Evolutionary conservation across 148 eudicot genomes (phyloP).

Genomic region (Vaccinium corymbosum): DNA sequence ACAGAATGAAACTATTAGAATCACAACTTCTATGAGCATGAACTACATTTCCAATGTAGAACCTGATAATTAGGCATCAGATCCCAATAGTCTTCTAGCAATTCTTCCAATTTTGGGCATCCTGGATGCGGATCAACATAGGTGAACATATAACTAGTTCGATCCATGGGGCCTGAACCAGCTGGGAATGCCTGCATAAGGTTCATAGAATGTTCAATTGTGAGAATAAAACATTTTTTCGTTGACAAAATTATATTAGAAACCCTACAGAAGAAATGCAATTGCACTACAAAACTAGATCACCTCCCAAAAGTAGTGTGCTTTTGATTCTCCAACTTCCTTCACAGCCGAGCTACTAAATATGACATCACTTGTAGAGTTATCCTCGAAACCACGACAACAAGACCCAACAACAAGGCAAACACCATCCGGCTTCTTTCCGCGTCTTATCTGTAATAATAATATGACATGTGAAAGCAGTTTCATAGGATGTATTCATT

Average conservation of each 20-base stretch:
- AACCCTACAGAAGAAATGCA: background rate
- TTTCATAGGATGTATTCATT: conserved; percentile 6
- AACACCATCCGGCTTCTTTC: conserved; percentile 92
- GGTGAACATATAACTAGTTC: conserved; percentile 95
- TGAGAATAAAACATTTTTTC: background rate
- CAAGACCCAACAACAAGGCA: conserved; percentile 98
- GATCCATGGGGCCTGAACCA: conserved; percentile 86
- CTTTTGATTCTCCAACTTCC: conserved; percentile 66
- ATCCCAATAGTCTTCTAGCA: conserved; percentile 92
- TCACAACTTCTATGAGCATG: background rate
- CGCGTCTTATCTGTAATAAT: conserved; percentile 58
- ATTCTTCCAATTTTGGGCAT: conserved; percentile 77
- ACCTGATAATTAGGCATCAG: conserved; percentile 97
- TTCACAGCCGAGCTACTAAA: conserved; percentile 60
- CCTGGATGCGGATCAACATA: conserved; percentile 88
- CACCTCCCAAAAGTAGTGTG: conserved; percentile 98
- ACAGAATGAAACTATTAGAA: conserved; percentile 8
- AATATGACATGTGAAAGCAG: conserved; percentile 5
- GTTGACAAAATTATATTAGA: background rate
- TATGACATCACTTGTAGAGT: conserved; percentile 78
- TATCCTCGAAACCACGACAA: conserved; percentile 67
- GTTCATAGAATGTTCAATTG: conserved; percentile 11
- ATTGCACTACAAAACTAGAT: conserved; percentile 14
- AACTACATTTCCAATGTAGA: conserved; percentile 13
- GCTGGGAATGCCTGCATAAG: conserved; percentile 90